Evolutionary conservation across 441 rosid genomes (phyloP).

Genomic region (Populus hybrid): DNA sequence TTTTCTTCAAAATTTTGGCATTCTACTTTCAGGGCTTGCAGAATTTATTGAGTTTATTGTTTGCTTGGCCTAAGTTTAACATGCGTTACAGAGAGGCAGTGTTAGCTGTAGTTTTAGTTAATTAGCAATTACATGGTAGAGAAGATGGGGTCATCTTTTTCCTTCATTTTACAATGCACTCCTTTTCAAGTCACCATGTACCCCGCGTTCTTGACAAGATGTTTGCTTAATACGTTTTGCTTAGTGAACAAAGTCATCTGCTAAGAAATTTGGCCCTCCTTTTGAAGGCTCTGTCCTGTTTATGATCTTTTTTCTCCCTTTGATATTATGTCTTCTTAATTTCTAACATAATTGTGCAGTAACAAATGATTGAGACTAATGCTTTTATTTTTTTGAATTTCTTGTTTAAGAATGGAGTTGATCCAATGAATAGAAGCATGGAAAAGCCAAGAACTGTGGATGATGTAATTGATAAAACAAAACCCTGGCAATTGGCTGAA

Average conservation of each 20-base stretch:
- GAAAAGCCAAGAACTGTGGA: conserved; percentile 65
- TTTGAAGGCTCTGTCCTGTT: conserved; percentile 1
- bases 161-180: neutral
- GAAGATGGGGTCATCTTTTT: neutral
- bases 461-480: conserved; percentile 56
- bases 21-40: conserved; percentile 1
- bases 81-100: neutral
- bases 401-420: conserved; percentile 67
- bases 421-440: conserved; percentile 50
- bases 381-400: conserved; percentile 17
- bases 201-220: neutral
- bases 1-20: neutral
- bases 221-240: neutral
- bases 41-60: conserved; percentile 2
- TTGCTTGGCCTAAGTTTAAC: neutral
- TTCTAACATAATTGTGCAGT: neutral
- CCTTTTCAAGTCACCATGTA: neutral
- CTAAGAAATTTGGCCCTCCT: neutral
- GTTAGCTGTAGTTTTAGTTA: neutral
- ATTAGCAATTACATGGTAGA: neutral
- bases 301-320: conserved; percentile 11
- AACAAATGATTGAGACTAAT: conserved; percentile 7
- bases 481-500: conserved; percentile 73
- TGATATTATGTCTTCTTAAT: neutral
- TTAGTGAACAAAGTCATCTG: conserved; percentile 6